Conservation (phyloP, 768 basidiomycete species). For the Boletus edulis region DNA sequence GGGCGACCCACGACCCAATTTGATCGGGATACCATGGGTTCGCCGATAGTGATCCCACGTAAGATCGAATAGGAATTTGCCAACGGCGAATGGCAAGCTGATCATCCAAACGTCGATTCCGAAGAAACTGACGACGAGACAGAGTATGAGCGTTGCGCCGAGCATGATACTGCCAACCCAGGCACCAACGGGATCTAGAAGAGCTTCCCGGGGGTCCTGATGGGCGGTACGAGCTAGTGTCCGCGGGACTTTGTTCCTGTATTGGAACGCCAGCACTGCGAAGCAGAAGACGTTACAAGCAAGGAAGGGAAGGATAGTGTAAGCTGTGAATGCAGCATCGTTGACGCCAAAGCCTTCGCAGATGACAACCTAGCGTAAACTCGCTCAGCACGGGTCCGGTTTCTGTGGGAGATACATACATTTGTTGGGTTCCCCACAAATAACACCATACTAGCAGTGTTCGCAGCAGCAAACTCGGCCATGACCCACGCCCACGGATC, state of each 20-base stretch:
- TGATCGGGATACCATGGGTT: conserved; percentile 19
- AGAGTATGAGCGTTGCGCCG: conserved; percentile 61
- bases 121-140: conserved; percentile 75
- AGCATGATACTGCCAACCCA: conserved; percentile 70
- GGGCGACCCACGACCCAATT: conserved; percentile 2
- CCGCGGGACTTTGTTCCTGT: conserved; percentile 54
- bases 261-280: conserved; percentile 55
- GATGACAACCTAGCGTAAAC: conserved; percentile 55
- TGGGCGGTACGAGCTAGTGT: conserved; percentile 36
- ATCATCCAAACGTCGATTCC: conserved; percentile 84
- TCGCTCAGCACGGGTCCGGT: background rate
- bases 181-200: conserved; percentile 75
- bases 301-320: conserved; percentile 80
- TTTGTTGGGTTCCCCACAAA: conserved; percentile 95
- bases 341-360: conserved; percentile 82
- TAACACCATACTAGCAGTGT: conserved; percentile 70
- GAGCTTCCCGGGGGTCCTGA: conserved; percentile 54
- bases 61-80: conserved; percentile 71
- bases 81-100: conserved; percentile 73
- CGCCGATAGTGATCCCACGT: conserved; percentile 54
- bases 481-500: conserved; percentile 67
- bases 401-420: conserved; percentile 25
- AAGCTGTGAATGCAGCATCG: conserved; percentile 77
- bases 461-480: conserved; percentile 75
- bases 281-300: conserved; percentile 65